Evolutionary conservation across 1,139 yeast species (phyloP).

Genomic region (Arxiozyma bovina): DNA sequence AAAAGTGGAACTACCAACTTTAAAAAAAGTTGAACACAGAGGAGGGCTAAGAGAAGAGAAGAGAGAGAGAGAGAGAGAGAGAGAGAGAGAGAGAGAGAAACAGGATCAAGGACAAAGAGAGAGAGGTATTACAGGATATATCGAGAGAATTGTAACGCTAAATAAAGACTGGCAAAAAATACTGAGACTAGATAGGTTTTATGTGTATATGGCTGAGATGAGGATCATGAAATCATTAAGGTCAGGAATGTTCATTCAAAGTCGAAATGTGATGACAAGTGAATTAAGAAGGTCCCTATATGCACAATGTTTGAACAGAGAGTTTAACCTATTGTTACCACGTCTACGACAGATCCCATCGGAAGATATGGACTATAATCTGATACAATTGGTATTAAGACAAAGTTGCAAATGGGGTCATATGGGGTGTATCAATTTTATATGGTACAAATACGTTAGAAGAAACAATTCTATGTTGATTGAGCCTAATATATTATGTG

Average conservation of each 20-base stretch:
- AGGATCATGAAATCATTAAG: background rate
- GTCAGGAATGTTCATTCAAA: background rate
- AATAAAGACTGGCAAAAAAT: no score
- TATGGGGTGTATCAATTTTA: constrained; percentile 18
- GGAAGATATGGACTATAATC: constrained; percentile 17
- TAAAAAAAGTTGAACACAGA: background rate
- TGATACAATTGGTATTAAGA: constrained; percentile 20
- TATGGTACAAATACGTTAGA: constrained; percentile 28
- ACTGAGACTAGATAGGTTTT: no score
- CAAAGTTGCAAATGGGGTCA: constrained; percentile 26
- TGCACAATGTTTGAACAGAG: constrained; percentile 20
- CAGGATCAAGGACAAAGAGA: no score
- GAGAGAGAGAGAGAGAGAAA: background rate
- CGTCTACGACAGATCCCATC: constrained; percentile 13
- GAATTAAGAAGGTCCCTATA: constrained; percentile 12
- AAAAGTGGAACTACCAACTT: no score
- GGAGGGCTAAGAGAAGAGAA: background rate
- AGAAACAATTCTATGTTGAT: constrained; percentile 16
- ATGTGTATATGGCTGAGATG: background rate
- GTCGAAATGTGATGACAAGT: constrained; percentile 6
- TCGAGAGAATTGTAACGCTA: no score
- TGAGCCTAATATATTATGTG: constrained; percentile 20
- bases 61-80: background rate
- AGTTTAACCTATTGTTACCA: constrained; percentile 17
- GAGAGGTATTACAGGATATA: background rate